A percentile compares a stretch with the other conserved stretches of the same genome.
Evolutionary conservation across 305 asterid species (phyloP).

Genomic region (Fraxinus floribunda): DNA sequence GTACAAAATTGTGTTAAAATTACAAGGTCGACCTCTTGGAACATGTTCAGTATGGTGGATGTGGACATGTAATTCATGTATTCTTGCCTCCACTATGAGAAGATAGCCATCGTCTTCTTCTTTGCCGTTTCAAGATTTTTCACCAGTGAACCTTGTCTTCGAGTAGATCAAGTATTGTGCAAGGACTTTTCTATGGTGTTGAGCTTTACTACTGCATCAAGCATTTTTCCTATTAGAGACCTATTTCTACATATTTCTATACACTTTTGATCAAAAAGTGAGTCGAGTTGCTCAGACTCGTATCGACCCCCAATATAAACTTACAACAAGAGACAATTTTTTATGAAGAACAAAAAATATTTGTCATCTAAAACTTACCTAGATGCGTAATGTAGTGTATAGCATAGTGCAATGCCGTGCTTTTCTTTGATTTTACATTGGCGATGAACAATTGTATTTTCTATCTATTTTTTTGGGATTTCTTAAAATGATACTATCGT

Average conservation of each 20-base stretch:
- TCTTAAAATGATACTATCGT: neutral
- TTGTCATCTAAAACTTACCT: too few relatives aligned
- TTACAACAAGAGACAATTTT: too few relatives aligned
- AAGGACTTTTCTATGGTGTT: slow-evolving; percentile 45
- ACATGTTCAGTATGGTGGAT: neutral
- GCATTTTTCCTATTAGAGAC: neutral
- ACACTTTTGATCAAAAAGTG: neutral
- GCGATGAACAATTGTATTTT: neutral
- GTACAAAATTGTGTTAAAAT: neutral
- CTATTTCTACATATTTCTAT: neutral
- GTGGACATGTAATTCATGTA: neutral
- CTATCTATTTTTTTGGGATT: neutral
- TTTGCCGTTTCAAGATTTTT: slow-evolving; percentile 43
- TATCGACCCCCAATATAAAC: neutral
- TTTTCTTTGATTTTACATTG: too few relatives aligned
- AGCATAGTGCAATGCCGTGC: too few relatives aligned
- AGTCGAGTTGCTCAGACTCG: neutral
- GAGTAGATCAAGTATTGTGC: slow-evolving; percentile 56
- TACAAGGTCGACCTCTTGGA: neutral
- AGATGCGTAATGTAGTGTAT: too few relatives aligned
- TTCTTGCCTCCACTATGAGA: slow-evolving; percentile 80
- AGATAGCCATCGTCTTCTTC: slow-evolving; percentile 72
- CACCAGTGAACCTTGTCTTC: slow-evolving; percentile 75
- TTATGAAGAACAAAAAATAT: too few relatives aligned
- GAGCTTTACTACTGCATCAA: slow-evolving; percentile 72